These are phyloP conservation scores for Candida broadrunensis DNA, from an alignment of 805 yeast species.

Conservation along the genomic window DNA sequence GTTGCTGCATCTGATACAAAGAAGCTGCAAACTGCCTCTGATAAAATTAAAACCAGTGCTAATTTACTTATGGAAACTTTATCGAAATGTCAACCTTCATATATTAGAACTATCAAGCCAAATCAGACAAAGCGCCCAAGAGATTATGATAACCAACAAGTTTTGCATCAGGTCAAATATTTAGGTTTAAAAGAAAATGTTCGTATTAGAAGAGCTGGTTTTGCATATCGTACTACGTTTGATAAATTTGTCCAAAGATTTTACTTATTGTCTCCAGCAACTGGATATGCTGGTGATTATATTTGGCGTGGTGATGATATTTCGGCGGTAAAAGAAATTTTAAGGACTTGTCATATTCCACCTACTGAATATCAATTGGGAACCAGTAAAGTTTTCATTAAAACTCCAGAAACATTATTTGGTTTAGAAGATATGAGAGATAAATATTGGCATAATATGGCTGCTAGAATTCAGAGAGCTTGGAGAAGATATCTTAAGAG, in stretches of 20 bases:
- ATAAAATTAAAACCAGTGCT: constrained; percentile 89
- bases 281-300: constrained; percentile 86
- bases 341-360: constrained; percentile 64
- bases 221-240: constrained; percentile 95
- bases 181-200: constrained; percentile 96
- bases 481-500: constrained; percentile 82
- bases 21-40: constrained; percentile 92
- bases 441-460: constrained; percentile 97
- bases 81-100: constrained; percentile 89
- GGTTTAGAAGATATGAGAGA: constrained; percentile 96
- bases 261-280: constrained; percentile 78
- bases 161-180: constrained; percentile 92
- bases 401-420: constrained; percentile 94
- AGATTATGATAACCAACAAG: constrained; percentile 86
- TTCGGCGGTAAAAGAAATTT: constrained; percentile 49
- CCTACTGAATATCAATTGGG: constrained; percentile 85
- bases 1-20: constrained; percentile 50
- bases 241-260: constrained; percentile 95
- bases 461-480: constrained; percentile 95
- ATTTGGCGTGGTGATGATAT: constrained; percentile 57
- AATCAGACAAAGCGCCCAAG: constrained; percentile 88
- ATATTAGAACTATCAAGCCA: constrained; percentile 96
- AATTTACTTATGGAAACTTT: constrained; percentile 85
- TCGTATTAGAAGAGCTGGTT: constrained; percentile 96
- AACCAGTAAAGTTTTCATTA: constrained; percentile 86